A percentile compares a stretch with the other conserved stretches of the same genome.
Evolutionary conservation across 73 alveolate genomes (phyloP).

Genomic region (Tetrahymena thermophila): DNA sequence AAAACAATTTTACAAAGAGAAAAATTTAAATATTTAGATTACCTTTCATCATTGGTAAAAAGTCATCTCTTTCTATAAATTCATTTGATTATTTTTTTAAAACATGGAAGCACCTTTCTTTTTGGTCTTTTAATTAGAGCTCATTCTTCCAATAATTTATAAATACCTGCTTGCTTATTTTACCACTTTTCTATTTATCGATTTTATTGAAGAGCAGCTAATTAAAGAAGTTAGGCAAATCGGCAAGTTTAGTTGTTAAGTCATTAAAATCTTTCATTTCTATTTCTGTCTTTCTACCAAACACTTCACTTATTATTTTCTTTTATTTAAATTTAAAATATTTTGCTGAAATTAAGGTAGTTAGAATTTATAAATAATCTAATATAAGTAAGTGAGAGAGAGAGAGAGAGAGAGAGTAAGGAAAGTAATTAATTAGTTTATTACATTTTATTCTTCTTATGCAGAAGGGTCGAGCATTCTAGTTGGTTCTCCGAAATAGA

Average conservation of each 20-base stretch:
- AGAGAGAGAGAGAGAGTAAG: not conserved
- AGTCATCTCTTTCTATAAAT: conserved; percentile 77
- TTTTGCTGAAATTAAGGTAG: not conserved
- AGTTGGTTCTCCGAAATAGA: conserved; percentile 20
- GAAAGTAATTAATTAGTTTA: not conserved
- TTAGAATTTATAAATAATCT: too few species aligned
- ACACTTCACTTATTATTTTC: conserved; percentile 27
- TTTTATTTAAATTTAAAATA: not conserved
- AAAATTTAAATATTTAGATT: not conserved
- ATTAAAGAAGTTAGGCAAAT: conserved; percentile 74
- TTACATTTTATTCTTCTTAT: conserved; percentile 13
- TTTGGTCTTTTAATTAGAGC: conserved; percentile 60
- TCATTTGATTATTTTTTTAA: conserved; percentile 69
- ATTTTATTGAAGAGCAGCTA: conserved; percentile 55
- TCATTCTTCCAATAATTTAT: conserved; percentile 71
- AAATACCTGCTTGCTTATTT: conserved; percentile 68
- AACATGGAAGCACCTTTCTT: conserved; percentile 70
- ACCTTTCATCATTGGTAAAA: conserved; percentile 84
- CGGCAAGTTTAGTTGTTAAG: conserved; percentile 64
- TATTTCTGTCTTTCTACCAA: conserved; percentile 14
- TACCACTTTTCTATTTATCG: conserved; percentile 61
- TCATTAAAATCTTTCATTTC: conserved; percentile 6
- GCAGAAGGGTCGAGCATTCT: not conserved
- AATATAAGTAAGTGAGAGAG: too few species aligned
- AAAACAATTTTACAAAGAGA: not conserved